phyloP scores from a whole-genome alignment of 768 basidiomycete species.

The Termitomyces sp. region DNA sequence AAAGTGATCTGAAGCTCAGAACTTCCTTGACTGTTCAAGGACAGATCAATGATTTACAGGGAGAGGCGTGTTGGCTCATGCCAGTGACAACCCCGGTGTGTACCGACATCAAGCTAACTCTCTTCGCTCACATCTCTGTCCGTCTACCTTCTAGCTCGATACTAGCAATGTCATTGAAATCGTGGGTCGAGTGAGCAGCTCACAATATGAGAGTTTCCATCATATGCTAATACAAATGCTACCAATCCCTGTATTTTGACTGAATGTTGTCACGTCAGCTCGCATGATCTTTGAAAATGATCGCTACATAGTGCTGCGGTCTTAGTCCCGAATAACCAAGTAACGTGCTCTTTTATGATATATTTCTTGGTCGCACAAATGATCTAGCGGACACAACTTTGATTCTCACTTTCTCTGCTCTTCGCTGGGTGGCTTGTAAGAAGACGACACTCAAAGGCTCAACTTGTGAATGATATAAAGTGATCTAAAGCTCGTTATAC shows the following conservation, averaged over 20 bases:
- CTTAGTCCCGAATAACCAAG: neutral
- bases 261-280: neutral
- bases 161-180: neutral
- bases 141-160: too few species aligned
- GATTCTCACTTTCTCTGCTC: neutral
- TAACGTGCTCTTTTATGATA: neutral
- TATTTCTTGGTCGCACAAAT: neutral
- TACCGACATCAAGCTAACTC: too few species aligned
- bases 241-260: neutral
- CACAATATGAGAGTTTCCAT: neutral
- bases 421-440: neutral
- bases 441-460: neutral
- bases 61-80: too few species aligned
- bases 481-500: neutral
- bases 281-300: neutral
- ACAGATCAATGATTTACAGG: too few species aligned
- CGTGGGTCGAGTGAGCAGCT: neutral
- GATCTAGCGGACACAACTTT: neutral
- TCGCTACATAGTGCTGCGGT: neutral
- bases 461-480: neutral
- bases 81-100: too few species aligned
- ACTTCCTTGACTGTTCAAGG: too few species aligned
- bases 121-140: too few species aligned
- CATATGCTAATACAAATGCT: too few species aligned
- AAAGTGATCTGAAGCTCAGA: neutral